Evolutionary conservation across 148 eudicot genomes (phyloP).

Genomic region (Simmondsia chinensis): DNA sequence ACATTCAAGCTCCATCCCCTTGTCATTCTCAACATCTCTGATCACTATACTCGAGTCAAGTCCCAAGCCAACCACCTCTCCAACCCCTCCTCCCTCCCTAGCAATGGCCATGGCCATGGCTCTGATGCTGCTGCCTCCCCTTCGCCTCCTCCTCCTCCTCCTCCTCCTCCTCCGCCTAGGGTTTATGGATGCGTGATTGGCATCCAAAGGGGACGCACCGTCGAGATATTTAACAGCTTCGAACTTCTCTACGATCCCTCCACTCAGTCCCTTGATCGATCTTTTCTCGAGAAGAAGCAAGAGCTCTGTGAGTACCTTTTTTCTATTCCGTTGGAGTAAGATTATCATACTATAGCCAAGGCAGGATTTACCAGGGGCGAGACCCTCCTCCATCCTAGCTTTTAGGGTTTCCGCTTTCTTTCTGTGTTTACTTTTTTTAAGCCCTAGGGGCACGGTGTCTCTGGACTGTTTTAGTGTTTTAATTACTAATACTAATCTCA

Average conservation of each 20-base stretch:
- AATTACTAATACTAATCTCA: too few relatives aligned
- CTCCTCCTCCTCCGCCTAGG: constrained; percentile 29
- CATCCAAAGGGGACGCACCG: constrained; percentile 72
- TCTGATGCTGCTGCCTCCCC: too few relatives aligned
- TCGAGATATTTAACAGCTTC: constrained; percentile 93
- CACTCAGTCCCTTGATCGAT: constrained; percentile 59
- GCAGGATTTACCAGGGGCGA: too few relatives aligned
- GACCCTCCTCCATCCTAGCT: too few relatives aligned
- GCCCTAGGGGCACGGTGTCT: too few relatives aligned
- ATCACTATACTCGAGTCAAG: constrained; percentile 73
- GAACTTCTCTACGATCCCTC: constrained; percentile 57
- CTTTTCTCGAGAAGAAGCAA: constrained; percentile 77
- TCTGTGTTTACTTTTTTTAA: too few relatives aligned
- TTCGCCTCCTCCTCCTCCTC: too few relatives aligned
- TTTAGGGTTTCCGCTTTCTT: too few relatives aligned
- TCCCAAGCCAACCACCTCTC: constrained; percentile 35
- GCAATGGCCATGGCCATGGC: too few relatives aligned
- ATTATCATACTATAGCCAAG: too few relatives aligned
- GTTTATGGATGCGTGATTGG: constrained; percentile 91
- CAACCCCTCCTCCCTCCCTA: too few relatives aligned
- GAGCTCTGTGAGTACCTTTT: constrained; percentile 62
- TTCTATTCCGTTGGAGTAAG: background rate
- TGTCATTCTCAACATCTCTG: constrained; percentile 81
- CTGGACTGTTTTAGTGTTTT: too few relatives aligned
- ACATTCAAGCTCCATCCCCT: constrained; percentile 96